phyloP scores from a whole-genome alignment of 31 red algal species.

The Asparagopsis taxiformis region DNA sequence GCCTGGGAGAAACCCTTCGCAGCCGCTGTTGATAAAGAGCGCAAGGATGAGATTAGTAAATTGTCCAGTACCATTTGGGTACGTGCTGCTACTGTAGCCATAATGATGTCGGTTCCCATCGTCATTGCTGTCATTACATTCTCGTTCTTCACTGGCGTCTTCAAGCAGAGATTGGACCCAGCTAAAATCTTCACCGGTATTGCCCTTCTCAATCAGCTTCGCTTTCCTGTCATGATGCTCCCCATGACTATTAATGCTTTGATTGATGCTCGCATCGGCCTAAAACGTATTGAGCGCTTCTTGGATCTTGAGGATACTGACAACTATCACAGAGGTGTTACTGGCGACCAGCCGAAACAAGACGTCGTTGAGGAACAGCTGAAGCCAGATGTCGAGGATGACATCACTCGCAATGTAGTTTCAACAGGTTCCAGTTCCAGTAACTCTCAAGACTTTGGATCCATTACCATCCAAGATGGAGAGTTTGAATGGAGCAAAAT shows the following conservation, averaged over 20 bases:
- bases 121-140: constrained; percentile 88
- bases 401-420: background rate
- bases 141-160: constrained; percentile 85
- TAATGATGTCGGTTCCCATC: constrained; percentile 81
- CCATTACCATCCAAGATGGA: constrained; percentile 47
- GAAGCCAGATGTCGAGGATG: background rate
- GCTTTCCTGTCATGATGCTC: constrained; percentile 88
- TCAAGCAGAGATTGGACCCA: constrained; percentile 66
- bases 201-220: constrained; percentile 87
- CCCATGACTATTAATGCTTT: constrained; percentile 77
- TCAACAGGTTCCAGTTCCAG: constrained; percentile 10
- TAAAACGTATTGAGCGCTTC: constrained; percentile 85
- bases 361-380: too few species aligned
- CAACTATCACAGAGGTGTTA: constrained; percentile 35
- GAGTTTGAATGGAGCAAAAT: constrained; percentile 65
- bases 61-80: constrained; percentile 68
- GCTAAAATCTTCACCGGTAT: constrained; percentile 85
- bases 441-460: background rate
- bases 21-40: constrained; percentile 67
- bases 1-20: constrained; percentile 96
- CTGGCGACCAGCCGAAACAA: background rate
- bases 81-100: constrained; percentile 64
- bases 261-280: constrained; percentile 77
- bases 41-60: constrained; percentile 74
- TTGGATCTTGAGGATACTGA: constrained; percentile 81